phyloP scores from a whole-genome alignment of 164 flowering plant species.

The Umbilicus rupestris region DNA sequence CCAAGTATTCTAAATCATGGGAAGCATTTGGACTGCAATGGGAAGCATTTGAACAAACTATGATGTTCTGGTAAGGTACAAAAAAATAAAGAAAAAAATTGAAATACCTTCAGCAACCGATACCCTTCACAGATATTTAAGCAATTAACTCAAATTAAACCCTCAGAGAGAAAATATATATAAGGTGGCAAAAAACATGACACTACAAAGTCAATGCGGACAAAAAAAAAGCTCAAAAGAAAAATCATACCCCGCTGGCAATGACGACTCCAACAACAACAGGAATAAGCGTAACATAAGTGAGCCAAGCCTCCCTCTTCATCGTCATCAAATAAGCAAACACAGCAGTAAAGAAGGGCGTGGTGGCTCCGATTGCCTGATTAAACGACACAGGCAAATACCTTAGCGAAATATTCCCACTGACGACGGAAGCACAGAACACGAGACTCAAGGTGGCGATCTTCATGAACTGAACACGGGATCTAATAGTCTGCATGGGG shows the following conservation, averaged over 20 bases:
- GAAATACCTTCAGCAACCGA: neutral
- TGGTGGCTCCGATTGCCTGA: conserved; percentile 8
- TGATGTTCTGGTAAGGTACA: neutral
- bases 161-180: neutral
- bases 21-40: no score
- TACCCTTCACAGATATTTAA: neutral
- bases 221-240: neutral
- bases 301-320: conserved; percentile 10
- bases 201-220: neutral
- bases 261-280: conserved; percentile 10
- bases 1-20: no score
- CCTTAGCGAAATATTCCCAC: conserved; percentile 9
- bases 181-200: neutral
- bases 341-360: conserved; percentile 9
- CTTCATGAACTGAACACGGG: conserved; percentile 10
- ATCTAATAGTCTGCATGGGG: conserved; percentile 10
- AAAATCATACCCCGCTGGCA: conserved; percentile 8
- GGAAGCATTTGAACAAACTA: no score
- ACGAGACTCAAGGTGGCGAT: conserved; percentile 5
- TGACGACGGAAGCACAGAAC: conserved; percentile 7
- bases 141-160: neutral
- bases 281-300: conserved; percentile 9
- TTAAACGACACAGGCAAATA: conserved; percentile 7
- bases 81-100: neutral
- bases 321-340: conserved; percentile 8